Evolutionary conservation across 176 grass and related monocot genomes (phyloP).

Genomic region (Bromus sterilis): DNA sequence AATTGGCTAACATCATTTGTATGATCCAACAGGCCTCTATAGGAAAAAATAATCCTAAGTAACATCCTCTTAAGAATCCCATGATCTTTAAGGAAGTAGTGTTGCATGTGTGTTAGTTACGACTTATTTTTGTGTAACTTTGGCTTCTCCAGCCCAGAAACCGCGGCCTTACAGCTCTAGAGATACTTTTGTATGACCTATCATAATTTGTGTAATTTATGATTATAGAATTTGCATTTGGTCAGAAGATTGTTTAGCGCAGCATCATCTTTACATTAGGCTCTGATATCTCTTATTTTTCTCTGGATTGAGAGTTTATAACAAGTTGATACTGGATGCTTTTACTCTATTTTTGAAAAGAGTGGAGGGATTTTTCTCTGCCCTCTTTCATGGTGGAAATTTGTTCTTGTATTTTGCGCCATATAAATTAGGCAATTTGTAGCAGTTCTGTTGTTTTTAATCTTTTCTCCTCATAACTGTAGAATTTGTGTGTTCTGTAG

Average conservation of each 20-base stretch:
- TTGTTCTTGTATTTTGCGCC: background rate
- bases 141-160: background rate
- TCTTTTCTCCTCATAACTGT: background rate
- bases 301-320: background rate
- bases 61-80: background rate
- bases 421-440: background rate
- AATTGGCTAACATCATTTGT: background rate
- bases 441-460: constrained; percentile 12
- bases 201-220: background rate
- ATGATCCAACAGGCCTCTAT: background rate
- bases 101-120: background rate
- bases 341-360: background rate
- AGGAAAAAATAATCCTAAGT: background rate
- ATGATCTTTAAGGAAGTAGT: background rate
- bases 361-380: background rate
- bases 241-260: background rate
- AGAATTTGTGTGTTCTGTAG: constrained; percentile 32
- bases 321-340: constrained; percentile 3
- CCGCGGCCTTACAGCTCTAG: background rate
- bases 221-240: background rate
- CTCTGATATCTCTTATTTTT: constrained; percentile 8
- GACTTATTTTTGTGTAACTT: background rate
- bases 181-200: background rate
- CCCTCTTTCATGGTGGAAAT: constrained; percentile 1
- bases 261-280: constrained; percentile 1